phyloP scores from a whole-genome alignment of 768 basidiomycete genomes.

The Tylopilus rubrobrunneus region DNA sequence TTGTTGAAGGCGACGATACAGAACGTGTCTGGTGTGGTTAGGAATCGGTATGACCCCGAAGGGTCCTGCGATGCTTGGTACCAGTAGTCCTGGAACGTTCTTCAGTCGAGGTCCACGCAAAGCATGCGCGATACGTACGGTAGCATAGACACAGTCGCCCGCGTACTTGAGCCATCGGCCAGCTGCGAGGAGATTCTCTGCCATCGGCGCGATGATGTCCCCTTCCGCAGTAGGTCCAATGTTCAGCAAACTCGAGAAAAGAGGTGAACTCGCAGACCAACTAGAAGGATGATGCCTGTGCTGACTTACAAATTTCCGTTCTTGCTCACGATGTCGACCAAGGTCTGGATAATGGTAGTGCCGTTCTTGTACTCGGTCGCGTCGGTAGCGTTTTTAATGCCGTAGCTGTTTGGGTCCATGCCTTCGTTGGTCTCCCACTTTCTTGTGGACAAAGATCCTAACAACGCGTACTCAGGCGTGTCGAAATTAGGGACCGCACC shows the following conservation, averaged over 20 bases:
- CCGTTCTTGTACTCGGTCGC: conserved; percentile 36
- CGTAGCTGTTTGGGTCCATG: conserved; percentile 53
- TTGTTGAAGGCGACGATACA: conserved; percentile 44
- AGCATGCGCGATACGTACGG: conserved; percentile 32
- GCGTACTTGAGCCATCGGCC: conserved; percentile 40
- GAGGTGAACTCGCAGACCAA: no score
- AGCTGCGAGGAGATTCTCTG: conserved; percentile 43
- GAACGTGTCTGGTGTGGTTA: conserved; percentile 48
- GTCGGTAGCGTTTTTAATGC: conserved; percentile 41
- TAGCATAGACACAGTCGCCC: conserved; percentile 50
- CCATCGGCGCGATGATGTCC: conserved; percentile 46
- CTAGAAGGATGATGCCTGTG: no score
- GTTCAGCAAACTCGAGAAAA: conserved; percentile 35
- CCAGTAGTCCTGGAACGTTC: conserved; percentile 40
- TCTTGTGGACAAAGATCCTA: conserved; percentile 18
- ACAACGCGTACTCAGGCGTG: conserved; percentile 48
- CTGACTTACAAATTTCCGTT: conserved; percentile 54
- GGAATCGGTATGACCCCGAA: conserved; percentile 38
- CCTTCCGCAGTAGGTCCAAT: conserved; percentile 48
- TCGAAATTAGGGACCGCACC: conserved; percentile 49
- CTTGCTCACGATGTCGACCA: conserved; percentile 51
- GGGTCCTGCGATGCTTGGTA: conserved; percentile 42
- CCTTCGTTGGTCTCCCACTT: conserved; percentile 60
- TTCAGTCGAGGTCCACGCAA: neutral
- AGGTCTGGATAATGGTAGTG: conserved; percentile 38